Evolutionary conservation across 768 basidiomycete genomes (phyloP), one percentile per base, ranked within the genome.

Genomic region (Serpula lacrymans): DNA sequence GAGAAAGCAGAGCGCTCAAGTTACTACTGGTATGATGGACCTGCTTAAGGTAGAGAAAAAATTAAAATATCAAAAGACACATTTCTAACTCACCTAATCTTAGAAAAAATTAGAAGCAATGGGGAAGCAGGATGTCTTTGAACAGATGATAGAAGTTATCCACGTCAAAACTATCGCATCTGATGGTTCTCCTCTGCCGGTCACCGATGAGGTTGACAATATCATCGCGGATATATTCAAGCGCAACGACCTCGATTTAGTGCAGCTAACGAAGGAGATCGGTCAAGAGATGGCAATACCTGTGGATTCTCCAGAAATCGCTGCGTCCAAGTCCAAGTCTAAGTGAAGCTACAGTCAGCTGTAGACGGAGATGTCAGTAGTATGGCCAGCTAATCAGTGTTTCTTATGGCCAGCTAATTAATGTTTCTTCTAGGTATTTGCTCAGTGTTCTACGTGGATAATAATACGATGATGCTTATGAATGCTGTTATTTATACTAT

Each of bases 101-200:
- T 39, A 63, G 60, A 45, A 47, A n/a, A 60, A 50, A 43, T 34
- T 61, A 20, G 35, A 24, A 9, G 59, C 47, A 22, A 63, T 62
- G 60, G 62, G 46, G 24, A 63, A 61, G 34, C 26, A 41, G 1
- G 42, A 61, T 13, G 60, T 63, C 17, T 61, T 61, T 37, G 20
- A 42, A 14, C 62, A 61, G 34, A 51, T 61, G 50, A 62, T 63
- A 50, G 61, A 61, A 28, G 60, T 59, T 24, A 53, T 61, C 3
- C 61, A 57, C 41, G 47, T 52, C 28, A 61, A 63, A 25, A 61
- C 61, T 5, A 16, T 63, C 34, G 34, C 59, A 1, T 47, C 46
- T 27, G 51, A 53, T 3, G 57, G 59, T 20, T 32, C 17, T 30
- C 42, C 52, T 1, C 31, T 59, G 3, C 46, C 54, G 17, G 50